Conservation (phyloP, 2,329 filamentous ascomycete species). For the Penicillium crustosum region DNA sequence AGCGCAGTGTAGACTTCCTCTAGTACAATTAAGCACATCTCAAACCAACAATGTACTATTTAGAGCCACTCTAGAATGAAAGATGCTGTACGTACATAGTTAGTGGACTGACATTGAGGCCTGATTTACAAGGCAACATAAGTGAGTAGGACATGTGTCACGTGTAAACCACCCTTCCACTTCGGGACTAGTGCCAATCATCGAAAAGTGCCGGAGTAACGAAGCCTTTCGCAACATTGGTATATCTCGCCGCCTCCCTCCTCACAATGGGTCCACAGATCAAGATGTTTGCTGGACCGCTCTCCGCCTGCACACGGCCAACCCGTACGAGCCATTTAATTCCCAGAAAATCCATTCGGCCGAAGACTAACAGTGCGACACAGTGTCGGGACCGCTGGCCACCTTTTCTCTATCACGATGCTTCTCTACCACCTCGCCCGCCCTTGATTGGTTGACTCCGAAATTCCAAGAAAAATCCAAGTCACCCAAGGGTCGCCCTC, state of each 20-base stretch:
- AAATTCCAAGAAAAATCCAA: slow-evolving; percentile 78
- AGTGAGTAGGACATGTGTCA: not conserved
- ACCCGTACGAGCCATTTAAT: slow-evolving; percentile 29
- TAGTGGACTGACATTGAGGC: not conserved
- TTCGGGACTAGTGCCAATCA: slow-evolving; percentile 17
- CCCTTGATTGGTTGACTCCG: slow-evolving; percentile 76
- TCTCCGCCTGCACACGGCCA: slow-evolving; percentile 36
- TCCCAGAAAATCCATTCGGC: slow-evolving; percentile 10
- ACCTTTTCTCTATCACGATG: slow-evolving; percentile 52
- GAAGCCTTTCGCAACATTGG: slow-evolving; percentile 11
- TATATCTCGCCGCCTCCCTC: slow-evolving; percentile 9
- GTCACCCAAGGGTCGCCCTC: slow-evolving; percentile 81
- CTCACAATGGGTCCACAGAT: slow-evolving; percentile 37
- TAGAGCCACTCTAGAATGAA: not conserved
- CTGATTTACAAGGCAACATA: not conserved
- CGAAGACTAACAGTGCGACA: slow-evolving; percentile 22
- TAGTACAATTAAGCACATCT: not conserved
- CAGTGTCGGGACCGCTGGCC: slow-evolving; percentile 31
- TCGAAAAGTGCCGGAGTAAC: slow-evolving; percentile 25
- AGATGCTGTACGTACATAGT: not conserved
- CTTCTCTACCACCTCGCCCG: slow-evolving; percentile 69
- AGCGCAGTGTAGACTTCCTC: rapidly evolving
- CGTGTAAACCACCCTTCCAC: not conserved
- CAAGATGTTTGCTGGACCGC: slow-evolving; percentile 38
- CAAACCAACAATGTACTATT: not conserved